These are phyloP conservation scores for Teunomyces cretensis DNA, from an alignment of 805 yeast species.

Conservation along the genomic window DNA sequence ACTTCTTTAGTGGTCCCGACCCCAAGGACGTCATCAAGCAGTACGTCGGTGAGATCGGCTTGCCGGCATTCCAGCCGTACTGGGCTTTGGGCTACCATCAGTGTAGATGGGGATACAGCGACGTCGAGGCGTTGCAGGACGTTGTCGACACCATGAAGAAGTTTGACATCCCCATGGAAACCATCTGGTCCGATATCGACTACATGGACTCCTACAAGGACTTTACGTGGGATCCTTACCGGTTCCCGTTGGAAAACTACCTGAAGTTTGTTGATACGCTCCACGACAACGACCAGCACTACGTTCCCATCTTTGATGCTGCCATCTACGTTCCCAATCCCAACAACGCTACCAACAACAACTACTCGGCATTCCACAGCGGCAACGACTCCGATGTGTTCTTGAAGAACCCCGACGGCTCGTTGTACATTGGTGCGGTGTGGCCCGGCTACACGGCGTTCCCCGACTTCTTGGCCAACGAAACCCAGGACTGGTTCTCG, in stretches of 20 bases:
- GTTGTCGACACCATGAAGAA: slow-evolving; percentile 19
- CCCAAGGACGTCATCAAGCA: slow-evolving; percentile 23
- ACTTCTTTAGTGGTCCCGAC: slow-evolving; percentile 22
- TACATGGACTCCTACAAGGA: slow-evolving; percentile 25
- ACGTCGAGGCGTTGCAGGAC: slow-evolving; percentile 14
- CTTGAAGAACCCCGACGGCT: slow-evolving; percentile 25
- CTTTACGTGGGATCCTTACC: slow-evolving; percentile 22
- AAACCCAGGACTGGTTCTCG: slow-evolving; percentile 22
- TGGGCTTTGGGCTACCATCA: slow-evolving; percentile 28
- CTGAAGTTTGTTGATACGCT: slow-evolving; percentile 14
- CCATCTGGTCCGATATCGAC: slow-evolving; percentile 26
- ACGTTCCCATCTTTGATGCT: slow-evolving; percentile 26
- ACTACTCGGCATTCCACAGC: slow-evolving; percentile 15
- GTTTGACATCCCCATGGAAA: slow-evolving; percentile 20
- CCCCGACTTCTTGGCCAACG: slow-evolving; percentile 26
- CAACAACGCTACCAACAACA: slow-evolving; percentile 16
- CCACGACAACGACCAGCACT: slow-evolving; percentile 21
- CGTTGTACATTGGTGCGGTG: slow-evolving; percentile 27
- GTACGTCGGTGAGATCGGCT: slow-evolving; percentile 20
- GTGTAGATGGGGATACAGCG: slow-evolving; percentile 25
- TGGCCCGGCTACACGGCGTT: slow-evolving; percentile 32
- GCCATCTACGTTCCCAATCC: slow-evolving; percentile 26
- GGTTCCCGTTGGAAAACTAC: slow-evolving; percentile 18
- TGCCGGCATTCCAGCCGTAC: slow-evolving; percentile 25
- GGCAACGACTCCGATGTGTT: slow-evolving; percentile 20